Evolutionary conservation across 306 rosid species (phyloP).

Genomic region (Rubus idaeus): DNA sequence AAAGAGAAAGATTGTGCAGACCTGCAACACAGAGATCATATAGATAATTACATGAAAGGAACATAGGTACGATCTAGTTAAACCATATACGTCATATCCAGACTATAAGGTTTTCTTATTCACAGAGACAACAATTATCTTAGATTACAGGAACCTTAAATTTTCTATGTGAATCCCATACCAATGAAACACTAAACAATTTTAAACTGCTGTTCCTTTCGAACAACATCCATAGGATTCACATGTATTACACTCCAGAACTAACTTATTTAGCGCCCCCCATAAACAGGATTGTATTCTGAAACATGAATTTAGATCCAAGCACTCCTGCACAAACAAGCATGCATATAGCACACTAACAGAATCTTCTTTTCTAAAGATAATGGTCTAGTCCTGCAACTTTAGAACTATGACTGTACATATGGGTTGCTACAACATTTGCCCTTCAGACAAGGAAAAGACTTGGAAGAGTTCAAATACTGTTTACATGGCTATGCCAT

Average conservation of each 20-base stretch:
- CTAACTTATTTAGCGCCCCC: background rate
- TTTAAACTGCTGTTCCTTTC: background rate
- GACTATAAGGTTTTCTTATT: background rate
- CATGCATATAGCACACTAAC: background rate
- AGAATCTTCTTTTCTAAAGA: background rate
- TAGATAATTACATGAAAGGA: constrained; percentile 18
- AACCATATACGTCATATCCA: background rate
- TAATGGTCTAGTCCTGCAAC: background rate
- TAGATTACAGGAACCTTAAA: background rate
- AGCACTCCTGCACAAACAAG: background rate
- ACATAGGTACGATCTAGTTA: background rate
- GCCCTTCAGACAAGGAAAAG: background rate
- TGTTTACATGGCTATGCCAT: background rate
- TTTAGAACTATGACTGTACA: background rate
- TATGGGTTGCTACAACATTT: background rate
- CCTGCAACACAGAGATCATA: constrained; percentile 52
- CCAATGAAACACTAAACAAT: background rate
- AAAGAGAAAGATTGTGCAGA: constrained; percentile 61
- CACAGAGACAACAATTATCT: background rate
- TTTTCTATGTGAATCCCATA: background rate
- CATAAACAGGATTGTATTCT: background rate
- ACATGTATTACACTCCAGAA: background rate
- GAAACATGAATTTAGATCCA: background rate
- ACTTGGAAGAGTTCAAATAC: background rate
- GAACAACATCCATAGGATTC: background rate